These are phyloP conservation scores for Puccinia polysora DNA, from an alignment of 1,284 basidiomycete species.

Conservation along the genomic window DNA sequence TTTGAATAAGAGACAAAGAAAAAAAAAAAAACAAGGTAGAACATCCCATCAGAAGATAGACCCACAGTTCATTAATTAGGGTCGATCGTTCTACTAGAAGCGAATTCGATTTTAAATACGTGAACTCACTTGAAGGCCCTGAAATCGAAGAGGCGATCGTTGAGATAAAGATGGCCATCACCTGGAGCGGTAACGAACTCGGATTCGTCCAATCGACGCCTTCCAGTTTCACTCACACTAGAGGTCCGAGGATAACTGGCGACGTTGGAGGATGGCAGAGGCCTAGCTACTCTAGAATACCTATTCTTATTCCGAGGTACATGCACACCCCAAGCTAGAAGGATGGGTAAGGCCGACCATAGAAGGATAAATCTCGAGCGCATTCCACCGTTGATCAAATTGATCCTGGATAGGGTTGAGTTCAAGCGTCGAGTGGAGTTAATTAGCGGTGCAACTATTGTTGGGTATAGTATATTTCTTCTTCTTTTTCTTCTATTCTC, in stretches of 20 bases:
- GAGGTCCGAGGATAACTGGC: neutral
- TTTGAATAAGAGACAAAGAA: neutral
- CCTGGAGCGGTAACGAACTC: slow-evolving; percentile 31
- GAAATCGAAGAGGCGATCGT: slow-evolving; percentile 30
- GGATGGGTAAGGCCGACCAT: slow-evolving; percentile 4
- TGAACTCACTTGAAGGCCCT: slow-evolving; percentile 35
- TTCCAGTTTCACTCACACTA: neutral
- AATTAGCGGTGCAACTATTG: neutral
- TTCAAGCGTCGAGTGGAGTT: neutral
- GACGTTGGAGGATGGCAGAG: neutral
- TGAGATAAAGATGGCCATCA: slow-evolving; percentile 39
- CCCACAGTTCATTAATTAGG: too few relatives aligned
- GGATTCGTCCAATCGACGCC: neutral
- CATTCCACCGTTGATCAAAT: neutral
- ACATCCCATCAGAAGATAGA: neutral
- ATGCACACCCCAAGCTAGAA: slow-evolving; percentile 1
- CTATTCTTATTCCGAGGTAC: neutral
- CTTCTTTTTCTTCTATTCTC: too few relatives aligned
- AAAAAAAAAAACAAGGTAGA: neutral
- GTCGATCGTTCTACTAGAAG: too few relatives aligned
- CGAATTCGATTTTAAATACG: too few relatives aligned
- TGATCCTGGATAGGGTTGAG: neutral
- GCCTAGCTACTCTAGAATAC: neutral
- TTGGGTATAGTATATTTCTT: too few relatives aligned
- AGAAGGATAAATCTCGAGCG: slow-evolving; percentile 5